Conservation (phyloP, 129 eudicot genomes). For the Artemisia tridentata region DNA sequence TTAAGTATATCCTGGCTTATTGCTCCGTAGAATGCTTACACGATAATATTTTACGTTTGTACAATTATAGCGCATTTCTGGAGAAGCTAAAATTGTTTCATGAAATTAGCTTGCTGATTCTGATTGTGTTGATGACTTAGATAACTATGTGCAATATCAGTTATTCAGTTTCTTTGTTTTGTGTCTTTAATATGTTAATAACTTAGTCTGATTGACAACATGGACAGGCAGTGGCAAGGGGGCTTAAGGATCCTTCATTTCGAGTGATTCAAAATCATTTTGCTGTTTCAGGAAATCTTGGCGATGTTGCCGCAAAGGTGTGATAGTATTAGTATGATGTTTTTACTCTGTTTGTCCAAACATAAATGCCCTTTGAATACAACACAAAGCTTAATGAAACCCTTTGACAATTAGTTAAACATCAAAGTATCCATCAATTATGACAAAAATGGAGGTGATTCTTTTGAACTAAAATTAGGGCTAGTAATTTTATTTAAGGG, state of each 20-base stretch:
- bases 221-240: conserved; percentile 93
- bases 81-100: neutral
- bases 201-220: conserved; percentile 13
- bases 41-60: no score
- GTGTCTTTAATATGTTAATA: neutral
- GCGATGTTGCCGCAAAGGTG: conserved; percentile 99
- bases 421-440: neutral
- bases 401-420: neutral
- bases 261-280: conserved; percentile 95
- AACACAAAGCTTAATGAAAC: neutral
- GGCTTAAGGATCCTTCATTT: conserved; percentile 95
- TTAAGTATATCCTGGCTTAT: no score
- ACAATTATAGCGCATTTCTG: no score
- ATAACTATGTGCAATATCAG: neutral
- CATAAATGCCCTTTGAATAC: neutral
- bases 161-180: neutral
- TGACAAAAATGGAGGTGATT: neutral
- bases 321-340: conserved; percentile 11
- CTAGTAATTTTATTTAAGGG: neutral
- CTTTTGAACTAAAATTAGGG: neutral
- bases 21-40: no score
- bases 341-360: conserved; percentile 7
- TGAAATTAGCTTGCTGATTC: conserved; percentile 1
- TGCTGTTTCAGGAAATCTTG: conserved; percentile 86
- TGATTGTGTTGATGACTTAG: neutral